Evolutionary conservation across 2,329 filamentous ascomycete species (phyloP), one percentile per base, ranked within the genome.

Genomic region (Fusarium torreyae): DNA sequence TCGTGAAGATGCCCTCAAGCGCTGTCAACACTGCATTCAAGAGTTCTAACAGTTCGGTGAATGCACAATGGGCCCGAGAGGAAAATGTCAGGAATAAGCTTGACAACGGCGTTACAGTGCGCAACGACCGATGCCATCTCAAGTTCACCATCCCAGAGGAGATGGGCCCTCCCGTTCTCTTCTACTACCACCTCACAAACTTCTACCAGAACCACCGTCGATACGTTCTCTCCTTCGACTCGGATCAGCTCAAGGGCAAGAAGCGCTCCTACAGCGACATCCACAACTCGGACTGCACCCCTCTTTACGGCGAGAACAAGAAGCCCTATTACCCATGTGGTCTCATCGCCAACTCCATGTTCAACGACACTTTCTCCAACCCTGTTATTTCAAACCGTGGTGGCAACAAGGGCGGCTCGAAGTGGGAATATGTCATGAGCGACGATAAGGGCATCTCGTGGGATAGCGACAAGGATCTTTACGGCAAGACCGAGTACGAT

Each of bases 121-220:
- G 70, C 24, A 81, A 82, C 50, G 82, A 81, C 63, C 74, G 88
- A 81, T 99, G 96, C 86, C 87, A 87, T 33, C 81, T 99, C 57
- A 85, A 89, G 66, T 97, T 98, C 81, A 84, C 87, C 36, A 89
- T 98, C 10, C 93, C 94, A 2, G 91, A 95, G 74, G 84, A 89
- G 61, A 91, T 99, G 80, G 85, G 87, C 5, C 88, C 94, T 2
- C 94, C 95, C 0, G 92, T 99, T 13, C 88, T 95, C 65, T 89
- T 98, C 80, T 99, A 98, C 84, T 99, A 99, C 81, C 92, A 92
- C 72, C 89, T 99, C 68, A 95, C 94, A 60, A 97, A 98, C 82
- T 99, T 99, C 83, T 98, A 98, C 84, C 96, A 99, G 81, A 99
- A 99, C 78, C 96, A 99, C 78, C 92, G 96, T 70, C 91, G 95